These are phyloP conservation scores for Huntiella bhutanensis DNA, from an alignment of 2,329 filamentous ascomycete genomes.

Conservation along the genomic window DNA sequence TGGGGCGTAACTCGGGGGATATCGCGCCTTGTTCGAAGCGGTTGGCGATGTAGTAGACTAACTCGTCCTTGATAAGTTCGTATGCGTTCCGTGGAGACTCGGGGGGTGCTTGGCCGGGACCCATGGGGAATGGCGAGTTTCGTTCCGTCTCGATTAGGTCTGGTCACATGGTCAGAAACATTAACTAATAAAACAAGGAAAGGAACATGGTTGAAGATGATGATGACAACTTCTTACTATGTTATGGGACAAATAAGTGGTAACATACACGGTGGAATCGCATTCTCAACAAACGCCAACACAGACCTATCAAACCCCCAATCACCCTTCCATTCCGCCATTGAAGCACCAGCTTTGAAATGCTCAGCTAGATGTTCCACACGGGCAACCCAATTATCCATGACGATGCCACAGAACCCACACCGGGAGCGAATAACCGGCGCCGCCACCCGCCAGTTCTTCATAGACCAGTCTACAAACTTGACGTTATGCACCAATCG, in stretches of 20 bases:
- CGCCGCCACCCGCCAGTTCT: constrained; percentile 39
- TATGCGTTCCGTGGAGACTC: constrained; percentile 37
- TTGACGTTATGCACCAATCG: constrained; percentile 44
- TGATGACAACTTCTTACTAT: background rate
- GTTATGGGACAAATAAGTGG: constrained; percentile 19
- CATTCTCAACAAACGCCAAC: constrained; percentile 45
- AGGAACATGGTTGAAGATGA: background rate
- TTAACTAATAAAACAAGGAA: background rate
- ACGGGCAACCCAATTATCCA: constrained; percentile 42
- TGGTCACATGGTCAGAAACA: constrained; percentile 16
- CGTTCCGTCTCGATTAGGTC: constrained; percentile 47
- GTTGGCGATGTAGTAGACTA: constrained; percentile 32
- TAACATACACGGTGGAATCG: constrained; percentile 44
- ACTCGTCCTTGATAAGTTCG: constrained; percentile 39
- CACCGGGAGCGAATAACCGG: constrained; percentile 44
- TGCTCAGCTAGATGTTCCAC: constrained; percentile 48
- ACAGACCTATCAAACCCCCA: constrained; percentile 47
- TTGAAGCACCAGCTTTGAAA: constrained; percentile 46
- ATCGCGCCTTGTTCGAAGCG: constrained; percentile 23
- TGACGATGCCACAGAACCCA: constrained; percentile 44
- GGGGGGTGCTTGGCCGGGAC: constrained; percentile 25
- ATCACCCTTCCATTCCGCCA: constrained; percentile 52
- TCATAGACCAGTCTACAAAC: constrained; percentile 44
- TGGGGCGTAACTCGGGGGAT: constrained; percentile 17
- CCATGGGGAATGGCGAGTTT: constrained; percentile 34